Evolutionary conservation across 2,329 filamentous ascomycete genomes (phyloP), one percentile per base, ranked within the genome.

Genomic region (Pseudonectria buxi): DNA sequence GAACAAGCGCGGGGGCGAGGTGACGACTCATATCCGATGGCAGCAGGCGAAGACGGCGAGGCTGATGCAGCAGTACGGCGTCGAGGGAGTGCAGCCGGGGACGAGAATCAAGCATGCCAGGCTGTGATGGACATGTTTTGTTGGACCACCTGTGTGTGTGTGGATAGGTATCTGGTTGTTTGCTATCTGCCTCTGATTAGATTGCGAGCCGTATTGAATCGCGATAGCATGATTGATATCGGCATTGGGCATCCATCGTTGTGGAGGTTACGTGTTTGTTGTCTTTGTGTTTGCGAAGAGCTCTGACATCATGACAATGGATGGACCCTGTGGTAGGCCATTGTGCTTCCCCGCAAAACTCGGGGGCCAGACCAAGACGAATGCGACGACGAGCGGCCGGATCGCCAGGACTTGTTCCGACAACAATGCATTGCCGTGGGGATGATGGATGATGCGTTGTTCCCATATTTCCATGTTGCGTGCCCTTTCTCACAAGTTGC

Each of bases 21-120:
- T 80, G 30, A 68, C 80, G 28, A 67, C 71, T 41, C 74, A 73
- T 55, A 78, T 88, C 38, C 63, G 71, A 49, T 68, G 64, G 55
- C 85, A 90, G 67, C 72, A 69, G 58, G 63, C 69, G 53, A 80
- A 73, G 67, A 74, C 81, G 12, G 74, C 76, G 51, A 68, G 80
- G 65, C 53, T 90, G 59, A 69, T 86, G 55, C 73, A 67, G 58
- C 60, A 78, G 59, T 78, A 81, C 54, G 63, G 62, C 10, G 55
- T 69, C 10, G 50, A 59, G 54, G 61, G 54, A 38, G 56, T 56
- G 28, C 62, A 79, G 58, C 68, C 73, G 12, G 75, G 75, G 18
- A 57, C 68, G 16, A 69, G 64, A 45, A 77, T 78, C 45, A 57
- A 57, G 46, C 59, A 62, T 51, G 53, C 67, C 26, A 72, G 68